These are phyloP conservation scores for Eutrema heterophyllum DNA, from an alignment of 345 rosid genomes.

Conservation along the genomic window DNA sequence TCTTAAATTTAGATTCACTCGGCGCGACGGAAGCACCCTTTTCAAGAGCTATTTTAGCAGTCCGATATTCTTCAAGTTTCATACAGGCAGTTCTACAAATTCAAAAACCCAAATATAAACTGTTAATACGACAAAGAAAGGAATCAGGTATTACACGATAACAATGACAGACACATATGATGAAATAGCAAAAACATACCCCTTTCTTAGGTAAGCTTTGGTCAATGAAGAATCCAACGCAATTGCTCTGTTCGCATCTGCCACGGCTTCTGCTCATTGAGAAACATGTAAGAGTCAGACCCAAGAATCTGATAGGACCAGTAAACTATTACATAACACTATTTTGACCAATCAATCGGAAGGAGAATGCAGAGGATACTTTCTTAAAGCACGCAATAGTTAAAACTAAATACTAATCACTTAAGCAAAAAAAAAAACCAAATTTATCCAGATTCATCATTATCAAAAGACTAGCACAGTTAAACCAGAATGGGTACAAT, in stretches of 20 bases:
- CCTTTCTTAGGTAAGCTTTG: slow-evolving; percentile 84
- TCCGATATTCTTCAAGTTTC: slow-evolving; percentile 82
- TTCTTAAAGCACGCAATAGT: not conserved
- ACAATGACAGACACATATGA: not conserved
- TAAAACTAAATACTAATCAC: not conserved
- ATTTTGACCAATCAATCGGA: not conserved
- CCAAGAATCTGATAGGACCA: not conserved
- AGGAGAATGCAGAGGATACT: not conserved
- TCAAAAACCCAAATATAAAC: not conserved
- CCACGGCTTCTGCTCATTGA: slow-evolving; percentile 66
- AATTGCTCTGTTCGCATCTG: slow-evolving; percentile 75
- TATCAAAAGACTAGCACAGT: not conserved
- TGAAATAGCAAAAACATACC: slow-evolving; percentile 36
- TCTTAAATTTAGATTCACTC: slow-evolving; percentile 52
- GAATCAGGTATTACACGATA: not conserved
- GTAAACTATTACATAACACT: not conserved
- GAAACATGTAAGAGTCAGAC: not conserved
- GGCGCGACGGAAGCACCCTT: slow-evolving; percentile 57
- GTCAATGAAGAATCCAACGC: slow-evolving; percentile 62
- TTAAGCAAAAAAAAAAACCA: not conserved
- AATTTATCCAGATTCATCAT: not conserved
- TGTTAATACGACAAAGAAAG: not conserved
- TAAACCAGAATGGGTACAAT: not conserved
- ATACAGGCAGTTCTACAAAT: slow-evolving; percentile 67
- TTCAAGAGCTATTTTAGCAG: slow-evolving; percentile 81